Percentiles rank a stretch among this genome's conserved stretches.
phyloP scores from a whole-genome alignment of 805 yeast genomes.

The Barnettozyma botsteinii region DNA sequence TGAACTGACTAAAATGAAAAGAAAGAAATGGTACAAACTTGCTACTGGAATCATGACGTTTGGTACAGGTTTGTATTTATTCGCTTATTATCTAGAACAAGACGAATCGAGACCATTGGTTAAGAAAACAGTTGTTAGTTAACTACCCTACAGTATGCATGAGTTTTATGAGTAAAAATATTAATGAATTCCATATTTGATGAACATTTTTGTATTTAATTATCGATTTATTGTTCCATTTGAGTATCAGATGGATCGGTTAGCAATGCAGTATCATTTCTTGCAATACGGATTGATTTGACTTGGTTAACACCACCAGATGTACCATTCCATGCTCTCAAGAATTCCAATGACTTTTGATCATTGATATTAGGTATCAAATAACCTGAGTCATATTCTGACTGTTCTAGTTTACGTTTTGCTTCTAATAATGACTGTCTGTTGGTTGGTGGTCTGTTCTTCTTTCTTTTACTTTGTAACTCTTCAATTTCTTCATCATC shows the following conservation, averaged over 20 bases:
- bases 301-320: slow-evolving; percentile 69
- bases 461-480: slow-evolving; percentile 58
- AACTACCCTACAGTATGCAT: not conserved
- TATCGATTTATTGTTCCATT: slow-evolving; percentile 13
- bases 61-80: not conserved
- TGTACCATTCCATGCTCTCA: slow-evolving; percentile 78
- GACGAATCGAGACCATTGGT: slow-evolving; percentile 4
- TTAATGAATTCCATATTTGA: too few relatives aligned
- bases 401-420: slow-evolving; percentile 52
- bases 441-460: slow-evolving; percentile 80
- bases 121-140: slow-evolving; percentile 4
- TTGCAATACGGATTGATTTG: slow-evolving; percentile 30
- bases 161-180: too few relatives aligned
- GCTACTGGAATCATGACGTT: not conserved
- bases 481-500: slow-evolving; percentile 71
- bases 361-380: slow-evolving; percentile 68
- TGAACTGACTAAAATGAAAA: slow-evolving; percentile 3
- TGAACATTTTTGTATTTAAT: not conserved
- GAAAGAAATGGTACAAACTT: slow-evolving; percentile 7
- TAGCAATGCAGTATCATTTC: slow-evolving; percentile 15
- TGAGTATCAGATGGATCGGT: slow-evolving; percentile 6
- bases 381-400: slow-evolving; percentile 64
- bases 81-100: slow-evolving; percentile 3
- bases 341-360: slow-evolving; percentile 46
- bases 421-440: slow-evolving; percentile 64